Percentiles rank a stretch among this genome's conserved stretches.
These are phyloP conservation scores for Vaccinium corymbosum DNA, from an alignment of 148 eudicot species.

Conservation along the genomic window DNA sequence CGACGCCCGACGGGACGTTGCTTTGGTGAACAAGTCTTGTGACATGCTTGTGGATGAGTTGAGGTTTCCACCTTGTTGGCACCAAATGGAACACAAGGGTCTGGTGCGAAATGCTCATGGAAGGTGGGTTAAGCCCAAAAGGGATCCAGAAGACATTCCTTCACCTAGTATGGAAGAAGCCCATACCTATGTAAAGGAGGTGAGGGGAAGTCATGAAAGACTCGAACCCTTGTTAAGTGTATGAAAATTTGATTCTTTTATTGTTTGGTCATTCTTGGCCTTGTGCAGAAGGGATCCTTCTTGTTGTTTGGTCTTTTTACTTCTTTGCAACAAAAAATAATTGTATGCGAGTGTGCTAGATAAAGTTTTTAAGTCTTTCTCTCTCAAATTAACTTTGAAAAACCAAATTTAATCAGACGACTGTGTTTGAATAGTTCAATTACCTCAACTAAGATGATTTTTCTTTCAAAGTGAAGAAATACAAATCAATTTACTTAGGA, in stretches of 20 bases:
- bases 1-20: constrained; percentile 56
- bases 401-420: no score
- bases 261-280: background rate
- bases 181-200: background rate
- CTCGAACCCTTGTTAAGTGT: constrained; percentile 11
- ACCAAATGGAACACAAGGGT: constrained; percentile 57
- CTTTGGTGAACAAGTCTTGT: constrained; percentile 63
- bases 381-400: no score
- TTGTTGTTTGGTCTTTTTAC: no score
- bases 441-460: no score
- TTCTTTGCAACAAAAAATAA: no score
- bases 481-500: no score
- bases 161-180: constrained; percentile 34
- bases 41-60: constrained; percentile 64
- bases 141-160: constrained; percentile 73
- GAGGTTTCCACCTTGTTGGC: constrained; percentile 63
- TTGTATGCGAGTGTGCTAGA: no score
- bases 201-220: constrained; percentile 11
- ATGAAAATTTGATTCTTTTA: background rate
- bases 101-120: constrained; percentile 52
- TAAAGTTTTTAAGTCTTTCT: no score
- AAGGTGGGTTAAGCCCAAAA: constrained; percentile 70
- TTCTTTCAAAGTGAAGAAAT: no score
- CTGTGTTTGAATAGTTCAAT: no score
- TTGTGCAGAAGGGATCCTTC: background rate